A percentile compares a stretch with the other conserved stretches of the same genome.
Evolutionary conservation across 305 asterid genomes (phyloP).

Genomic region (Fraxinus xanthoxyloides): DNA sequence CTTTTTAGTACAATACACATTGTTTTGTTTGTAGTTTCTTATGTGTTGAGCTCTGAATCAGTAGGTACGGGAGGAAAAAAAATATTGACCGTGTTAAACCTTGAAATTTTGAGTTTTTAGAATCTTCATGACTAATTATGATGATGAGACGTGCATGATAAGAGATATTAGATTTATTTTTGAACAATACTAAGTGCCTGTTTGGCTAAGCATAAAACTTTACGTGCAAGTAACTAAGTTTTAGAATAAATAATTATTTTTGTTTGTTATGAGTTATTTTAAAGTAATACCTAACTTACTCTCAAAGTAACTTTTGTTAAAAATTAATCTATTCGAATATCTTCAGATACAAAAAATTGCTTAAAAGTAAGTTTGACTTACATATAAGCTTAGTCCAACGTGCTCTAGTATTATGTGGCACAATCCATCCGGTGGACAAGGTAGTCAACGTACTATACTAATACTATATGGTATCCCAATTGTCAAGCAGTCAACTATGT

Average conservation of each 20-base stretch:
- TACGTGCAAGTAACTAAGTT: background rate
- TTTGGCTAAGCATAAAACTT: background rate
- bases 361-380: background rate
- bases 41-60: background rate
- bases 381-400: background rate
- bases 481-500: background rate
- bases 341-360: background rate
- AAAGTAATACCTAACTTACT: background rate
- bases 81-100: background rate
- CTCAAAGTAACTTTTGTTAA: background rate
- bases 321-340: background rate
- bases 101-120: background rate
- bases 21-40: background rate
- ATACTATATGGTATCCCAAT: background rate
- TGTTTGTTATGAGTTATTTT: background rate
- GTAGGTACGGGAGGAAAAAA: background rate
- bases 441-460: background rate
- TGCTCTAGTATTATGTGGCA: background rate
- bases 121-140: background rate
- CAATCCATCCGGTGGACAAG: background rate
- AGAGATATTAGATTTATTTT: background rate
- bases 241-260: background rate
- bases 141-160: background rate
- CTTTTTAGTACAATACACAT: background rate
- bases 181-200: background rate